Evolutionary conservation across 805 yeast genomes (phyloP).

Genomic region (Cyberlindnera nakhonratchasimensis): DNA sequence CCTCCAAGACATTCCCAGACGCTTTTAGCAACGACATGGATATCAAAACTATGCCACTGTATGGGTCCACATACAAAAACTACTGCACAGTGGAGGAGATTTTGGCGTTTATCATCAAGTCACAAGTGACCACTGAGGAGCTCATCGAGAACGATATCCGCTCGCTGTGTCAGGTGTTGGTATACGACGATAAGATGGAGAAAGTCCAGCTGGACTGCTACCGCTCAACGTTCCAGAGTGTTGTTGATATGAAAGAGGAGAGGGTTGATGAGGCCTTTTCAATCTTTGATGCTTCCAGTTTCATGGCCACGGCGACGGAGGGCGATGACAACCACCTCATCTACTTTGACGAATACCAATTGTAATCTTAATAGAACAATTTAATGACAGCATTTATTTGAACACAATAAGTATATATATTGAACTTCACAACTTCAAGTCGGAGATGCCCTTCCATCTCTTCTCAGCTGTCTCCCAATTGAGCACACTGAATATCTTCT

Average conservation of each 20-base stretch:
- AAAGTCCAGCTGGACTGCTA: constrained; percentile 57
- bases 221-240: constrained; percentile 81
- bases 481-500: constrained; percentile 48
- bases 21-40: constrained; percentile 45
- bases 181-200: constrained; percentile 84
- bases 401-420: not conserved
- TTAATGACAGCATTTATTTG: not conserved
- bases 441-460: constrained; percentile 31
- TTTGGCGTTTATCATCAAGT: constrained; percentile 63
- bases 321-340: constrained; percentile 35
- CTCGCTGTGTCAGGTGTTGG: constrained; percentile 81
- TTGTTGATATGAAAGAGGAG: constrained; percentile 54
- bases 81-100: constrained; percentile 74
- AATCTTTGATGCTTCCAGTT: constrained; percentile 41
- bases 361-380: constrained; percentile 14
- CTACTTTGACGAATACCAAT: constrained; percentile 48
- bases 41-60: constrained; percentile 34
- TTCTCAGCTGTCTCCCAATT: constrained; percentile 50
- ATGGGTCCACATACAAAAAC: constrained; percentile 54
- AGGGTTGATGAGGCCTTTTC: constrained; percentile 32
- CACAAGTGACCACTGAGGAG: constrained; percentile 80
- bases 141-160: constrained; percentile 70
- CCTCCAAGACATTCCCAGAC: constrained; percentile 71
- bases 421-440: constrained; percentile 14
- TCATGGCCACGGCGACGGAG: constrained; percentile 35